Evolutionary conservation across 2,329 filamentous ascomycete genomes (phyloP), one percentile per base, ranked within the genome.

Genomic region (Botryotinia narcissicola): DNA sequence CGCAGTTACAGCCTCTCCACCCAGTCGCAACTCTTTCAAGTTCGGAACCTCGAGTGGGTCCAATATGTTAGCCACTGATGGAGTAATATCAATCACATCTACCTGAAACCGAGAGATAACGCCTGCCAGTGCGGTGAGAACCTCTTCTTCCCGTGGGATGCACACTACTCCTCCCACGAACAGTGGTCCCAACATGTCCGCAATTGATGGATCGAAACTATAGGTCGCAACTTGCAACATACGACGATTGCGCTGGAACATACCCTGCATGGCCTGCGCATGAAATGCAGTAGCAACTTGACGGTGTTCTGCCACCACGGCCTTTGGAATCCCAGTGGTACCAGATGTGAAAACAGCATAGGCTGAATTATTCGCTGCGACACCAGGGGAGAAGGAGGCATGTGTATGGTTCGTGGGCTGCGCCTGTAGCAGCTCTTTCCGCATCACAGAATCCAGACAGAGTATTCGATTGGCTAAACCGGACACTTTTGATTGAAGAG

Each of bases 141-240:
- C 51, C n/a, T 79, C 73, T 10, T 73, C 42, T 1, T 79, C 76
- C 35, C 29, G 46, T 10, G 77, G 77, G 2, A 78, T 63, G 66
- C 78, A 79, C 4, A 78, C 59, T 51, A 68, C 70, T 14, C 76
- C 76, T 29, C 78, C 77, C 44, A 51, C 42, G 5, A 71, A 72
- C 10, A 78, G 51, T 8, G 77, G 74, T 6, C 68, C 73, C 32
- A 76, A 70, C 6, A 77, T 78, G 25, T 78, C 77, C 2, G 25
- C 61, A 37, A 78, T 60, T 57, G 57, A 70, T 16, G 71, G 73
- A 60, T 79, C 78, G 59, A 75, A 79, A 18, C 64, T 71, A 62
- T 77, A 74, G 40, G 67, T 63, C 32, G 73, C 70, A 63, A 78
- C 74, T 72, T 77, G 72, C 3, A 76, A 35, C 3, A 72, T 73